phyloP scores from a whole-genome alignment of 129 eudicot species.

The Escallonia rubra region DNA sequence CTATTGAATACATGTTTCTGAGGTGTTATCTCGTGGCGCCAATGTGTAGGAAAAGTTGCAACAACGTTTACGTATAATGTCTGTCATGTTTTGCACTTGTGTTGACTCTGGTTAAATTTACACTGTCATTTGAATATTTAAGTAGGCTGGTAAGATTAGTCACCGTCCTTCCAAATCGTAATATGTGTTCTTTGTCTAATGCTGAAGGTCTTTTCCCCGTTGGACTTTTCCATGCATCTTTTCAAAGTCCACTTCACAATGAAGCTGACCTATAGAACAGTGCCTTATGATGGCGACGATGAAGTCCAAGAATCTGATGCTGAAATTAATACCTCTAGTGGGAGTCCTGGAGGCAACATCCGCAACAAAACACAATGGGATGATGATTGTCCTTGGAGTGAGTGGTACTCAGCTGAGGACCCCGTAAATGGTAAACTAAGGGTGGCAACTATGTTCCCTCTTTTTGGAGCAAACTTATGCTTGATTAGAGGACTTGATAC shows the following conservation, averaged over 20 bases:
- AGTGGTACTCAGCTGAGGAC: constrained; percentile 94
- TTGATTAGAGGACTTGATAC: background rate
- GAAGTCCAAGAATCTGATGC: constrained; percentile 40
- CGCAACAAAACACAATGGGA: constrained; percentile 78
- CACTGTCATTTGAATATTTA: constrained; percentile 1
- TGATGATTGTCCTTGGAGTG: constrained; percentile 91
- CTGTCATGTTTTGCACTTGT: background rate
- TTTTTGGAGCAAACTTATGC: background rate
- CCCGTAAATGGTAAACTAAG: constrained; percentile 63
- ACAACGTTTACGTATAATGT: background rate
- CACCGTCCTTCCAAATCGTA: background rate
- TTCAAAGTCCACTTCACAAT: constrained; percentile 69
- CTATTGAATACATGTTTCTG: too few species aligned
- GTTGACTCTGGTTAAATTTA: background rate
- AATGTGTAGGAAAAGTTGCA: background rate
- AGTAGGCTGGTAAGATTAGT: background rate
- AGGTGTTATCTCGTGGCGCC: too few species aligned
- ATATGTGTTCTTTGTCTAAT: constrained; percentile 6
- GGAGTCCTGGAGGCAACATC: constrained; percentile 28
- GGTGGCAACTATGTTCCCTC: background rate
- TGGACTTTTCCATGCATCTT: constrained; percentile 77
- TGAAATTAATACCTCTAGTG: constrained; percentile 41
- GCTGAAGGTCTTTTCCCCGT: constrained; percentile 65
- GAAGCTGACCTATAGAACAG: constrained; percentile 83
- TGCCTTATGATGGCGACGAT: constrained; percentile 62